A percentile compares a stretch with the other conserved stretches of the same genome.
Evolutionary conservation across 345 rosid species (phyloP).

Genomic region (Noccaea bulbosa): DNA sequence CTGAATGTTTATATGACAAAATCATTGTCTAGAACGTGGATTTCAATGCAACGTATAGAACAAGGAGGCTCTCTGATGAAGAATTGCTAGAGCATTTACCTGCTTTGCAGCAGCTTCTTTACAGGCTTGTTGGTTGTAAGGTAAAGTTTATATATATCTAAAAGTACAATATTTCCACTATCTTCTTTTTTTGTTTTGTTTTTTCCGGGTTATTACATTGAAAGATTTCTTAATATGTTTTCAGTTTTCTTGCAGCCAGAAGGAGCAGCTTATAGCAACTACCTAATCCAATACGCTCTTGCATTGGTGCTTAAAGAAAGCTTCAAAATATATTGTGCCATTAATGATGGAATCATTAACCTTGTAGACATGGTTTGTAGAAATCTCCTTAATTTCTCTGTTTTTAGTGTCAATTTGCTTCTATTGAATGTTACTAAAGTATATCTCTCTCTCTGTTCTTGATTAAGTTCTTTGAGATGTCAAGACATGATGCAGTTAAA

Average conservation of each 20-base stretch:
- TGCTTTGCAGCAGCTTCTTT: slow-evolving; percentile 88
- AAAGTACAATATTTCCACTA: background rate
- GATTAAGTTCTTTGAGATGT: slow-evolving; percentile 95
- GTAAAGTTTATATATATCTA: slow-evolving; percentile 45
- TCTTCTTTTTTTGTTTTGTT: background rate
- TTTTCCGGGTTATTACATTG: background rate
- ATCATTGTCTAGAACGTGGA: slow-evolving; percentile 22
- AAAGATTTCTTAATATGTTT: slow-evolving; percentile 32
- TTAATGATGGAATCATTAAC: slow-evolving; percentile 85
- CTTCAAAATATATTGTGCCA: slow-evolving; percentile 83
- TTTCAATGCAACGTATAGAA: slow-evolving; percentile 58
- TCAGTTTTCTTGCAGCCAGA: slow-evolving; percentile 68
- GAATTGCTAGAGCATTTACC: slow-evolving; percentile 90
- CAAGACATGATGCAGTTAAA: slow-evolving; percentile 79
- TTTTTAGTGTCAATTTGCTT: slow-evolving; percentile 30
- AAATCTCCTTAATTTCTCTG: slow-evolving; percentile 8
- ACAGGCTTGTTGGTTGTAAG: slow-evolving; percentile 83
- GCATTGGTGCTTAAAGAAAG: slow-evolving; percentile 63
- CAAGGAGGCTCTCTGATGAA: slow-evolving; percentile 74
- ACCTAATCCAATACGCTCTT: slow-evolving; percentile 81
- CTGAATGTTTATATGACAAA: background rate
- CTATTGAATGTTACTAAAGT: slow-evolving; percentile 17
- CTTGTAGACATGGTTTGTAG: slow-evolving; percentile 85
- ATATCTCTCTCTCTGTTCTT: slow-evolving; percentile 25
- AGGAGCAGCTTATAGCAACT: slow-evolving; percentile 81